Evolutionary conservation across 441 rosid species (phyloP), one percentile per base, ranked within the genome.

Genomic region (Populus trichocarpa): DNA sequence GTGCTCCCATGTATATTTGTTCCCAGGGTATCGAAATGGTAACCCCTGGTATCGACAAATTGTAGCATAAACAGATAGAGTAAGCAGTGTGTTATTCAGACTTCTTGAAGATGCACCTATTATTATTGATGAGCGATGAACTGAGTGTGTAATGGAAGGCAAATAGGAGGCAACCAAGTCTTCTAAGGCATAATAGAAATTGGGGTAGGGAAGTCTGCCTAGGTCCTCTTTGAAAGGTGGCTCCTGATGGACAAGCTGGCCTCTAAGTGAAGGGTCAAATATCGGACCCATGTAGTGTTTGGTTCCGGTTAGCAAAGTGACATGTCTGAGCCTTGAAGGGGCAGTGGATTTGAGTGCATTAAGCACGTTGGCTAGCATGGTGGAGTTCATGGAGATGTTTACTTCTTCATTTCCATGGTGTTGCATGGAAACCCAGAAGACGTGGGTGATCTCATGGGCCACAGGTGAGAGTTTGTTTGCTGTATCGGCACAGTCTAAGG

Each of bases 271-370:
- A 6, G 66, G 76, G 25, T 84, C 85, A 18, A 14, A 33, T 16
- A 87, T 30, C 0, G 85, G 86, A 9, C 86, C 89, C 87, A 83
- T 75, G 61, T 85, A 83, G 4, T 88, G 84, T 61, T 83, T 50
- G 67, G 88, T 83, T 2, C 89, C 85, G 0, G 87, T 88, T 63
- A 81, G 87, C 11, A 88, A 65, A 1, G 84, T 57, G 4, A 85
- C 11, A 18, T 86, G 87, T 16, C 72, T 59, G 7, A 83, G 86
- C 16, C 57, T 35, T 2, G 80, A 74, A 75, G 77, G 8, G 6
- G 66, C 35, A 13, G 46, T 59, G 3, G 81, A 73, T n/a, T 42
- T 79, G 5, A 87, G 26, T 13, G 76, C 86, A 30, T 70, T 3
- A 0, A 88, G 70, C 5, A 85, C 89, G 20, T 85, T 86, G 11